Percentiles rank a stretch among this genome's conserved stretches.
Evolutionary conservation across 345 rosid genomes (phyloP).

Genomic region (Gossypium turneri): DNA sequence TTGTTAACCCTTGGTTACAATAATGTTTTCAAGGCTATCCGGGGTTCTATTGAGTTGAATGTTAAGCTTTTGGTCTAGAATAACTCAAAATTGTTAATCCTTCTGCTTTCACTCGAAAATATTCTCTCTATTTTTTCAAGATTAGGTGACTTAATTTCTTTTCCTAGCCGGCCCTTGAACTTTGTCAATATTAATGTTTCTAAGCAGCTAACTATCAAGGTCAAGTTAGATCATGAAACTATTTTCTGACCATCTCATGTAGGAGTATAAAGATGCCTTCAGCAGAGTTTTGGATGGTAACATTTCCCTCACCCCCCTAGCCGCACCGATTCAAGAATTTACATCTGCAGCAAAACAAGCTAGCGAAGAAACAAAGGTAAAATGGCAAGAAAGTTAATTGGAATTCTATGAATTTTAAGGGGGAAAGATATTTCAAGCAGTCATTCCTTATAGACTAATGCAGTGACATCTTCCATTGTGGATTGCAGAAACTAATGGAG

Average conservation of each 20-base stretch:
- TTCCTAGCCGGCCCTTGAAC: neutral
- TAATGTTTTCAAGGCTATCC: neutral
- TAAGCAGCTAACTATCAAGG: neutral
- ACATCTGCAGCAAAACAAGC: conserved; percentile 50
- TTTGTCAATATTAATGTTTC: neutral
- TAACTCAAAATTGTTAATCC: neutral
- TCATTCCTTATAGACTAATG: neutral
- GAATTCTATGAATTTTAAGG: neutral
- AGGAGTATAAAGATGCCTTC: conserved; percentile 51
- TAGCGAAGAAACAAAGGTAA: conserved; percentile 60
- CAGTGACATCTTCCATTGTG: neutral
- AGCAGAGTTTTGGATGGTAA: conserved; percentile 42
- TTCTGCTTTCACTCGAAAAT: neutral
- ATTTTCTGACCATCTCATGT: conserved; percentile 15
- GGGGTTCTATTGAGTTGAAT: neutral
- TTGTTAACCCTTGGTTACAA: neutral
- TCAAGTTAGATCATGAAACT: neutral
- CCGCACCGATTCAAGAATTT: conserved; percentile 54
- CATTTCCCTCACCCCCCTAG: conserved; percentile 50
- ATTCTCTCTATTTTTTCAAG: neutral
- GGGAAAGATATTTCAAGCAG: neutral
- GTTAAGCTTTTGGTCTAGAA: neutral
- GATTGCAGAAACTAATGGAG: conserved; percentile 46
- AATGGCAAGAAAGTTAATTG: neutral
- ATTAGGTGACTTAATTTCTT: neutral